Conservation (phyloP, 108 stramenopile species). For the Conticribra weissflogii region DNA sequence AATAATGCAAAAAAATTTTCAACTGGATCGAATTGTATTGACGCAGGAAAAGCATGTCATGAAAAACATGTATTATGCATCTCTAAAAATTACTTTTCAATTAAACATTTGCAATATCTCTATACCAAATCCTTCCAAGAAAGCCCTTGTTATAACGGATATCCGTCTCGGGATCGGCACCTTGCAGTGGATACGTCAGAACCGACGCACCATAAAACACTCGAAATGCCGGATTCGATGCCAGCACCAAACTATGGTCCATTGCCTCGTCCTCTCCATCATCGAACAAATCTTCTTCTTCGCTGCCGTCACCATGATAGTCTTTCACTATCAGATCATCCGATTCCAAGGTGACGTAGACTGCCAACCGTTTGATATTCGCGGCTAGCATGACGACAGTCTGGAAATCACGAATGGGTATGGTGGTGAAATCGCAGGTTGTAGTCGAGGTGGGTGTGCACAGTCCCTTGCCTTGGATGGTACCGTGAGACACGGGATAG, state of each 20-base stretch:
- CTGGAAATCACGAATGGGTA: slow-evolving; percentile 4
- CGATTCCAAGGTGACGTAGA: slow-evolving; percentile 9
- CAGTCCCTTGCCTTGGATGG: slow-evolving; percentile 3
- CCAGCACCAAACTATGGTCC: slow-evolving; percentile 3
- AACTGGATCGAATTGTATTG: too few species aligned
- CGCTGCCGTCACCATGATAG: too few species aligned
- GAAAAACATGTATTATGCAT: too few species aligned
- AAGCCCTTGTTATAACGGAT: slow-evolving; percentile 12
- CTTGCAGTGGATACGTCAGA: slow-evolving; percentile 5
- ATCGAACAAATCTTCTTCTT: too few species aligned
- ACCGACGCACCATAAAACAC: slow-evolving; percentile 10
- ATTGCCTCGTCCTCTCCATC: too few species aligned
- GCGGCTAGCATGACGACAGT: background rate
- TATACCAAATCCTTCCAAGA: slow-evolving; percentile 15
- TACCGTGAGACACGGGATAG: slow-evolving; percentile 10
- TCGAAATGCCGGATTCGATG: background rate
- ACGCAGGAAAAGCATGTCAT: too few species aligned
- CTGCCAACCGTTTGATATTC: slow-evolving; percentile 2
- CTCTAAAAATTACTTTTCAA: too few species aligned
- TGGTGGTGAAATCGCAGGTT: background rate
- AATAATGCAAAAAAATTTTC: too few species aligned
- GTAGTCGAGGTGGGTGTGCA: background rate
- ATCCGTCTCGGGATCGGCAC: slow-evolving; percentile 14
- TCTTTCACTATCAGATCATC: background rate
- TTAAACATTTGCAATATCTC: slow-evolving; percentile 1